Conservation (phyloP, 352 stramenopile genomes). For the Thraustochytrium sp. region DNA sequence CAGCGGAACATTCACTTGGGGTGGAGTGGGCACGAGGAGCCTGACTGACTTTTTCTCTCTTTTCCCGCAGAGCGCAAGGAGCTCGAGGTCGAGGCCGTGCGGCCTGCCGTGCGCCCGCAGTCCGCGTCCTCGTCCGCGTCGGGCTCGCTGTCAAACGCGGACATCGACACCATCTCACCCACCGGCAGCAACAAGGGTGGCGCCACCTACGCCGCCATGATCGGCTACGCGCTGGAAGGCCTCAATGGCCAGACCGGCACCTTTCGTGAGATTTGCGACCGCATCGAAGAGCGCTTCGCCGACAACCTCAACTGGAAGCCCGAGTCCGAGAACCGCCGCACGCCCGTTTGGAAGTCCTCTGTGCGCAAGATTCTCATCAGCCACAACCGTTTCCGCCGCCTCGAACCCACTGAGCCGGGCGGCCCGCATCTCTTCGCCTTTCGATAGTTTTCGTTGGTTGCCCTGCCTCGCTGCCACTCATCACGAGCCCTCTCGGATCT, state of each 20-base stretch:
- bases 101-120: not conserved
- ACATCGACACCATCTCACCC: not conserved
- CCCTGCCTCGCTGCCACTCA: not conserved
- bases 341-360: constrained; percentile 75
- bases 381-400: constrained; percentile 71
- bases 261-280: constrained; percentile 78
- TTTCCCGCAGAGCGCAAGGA: constrained; percentile 31
- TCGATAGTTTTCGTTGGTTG: not conserved
- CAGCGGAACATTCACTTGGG: too few relatives aligned
- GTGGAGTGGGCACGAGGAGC: too few relatives aligned
- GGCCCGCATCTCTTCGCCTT: not conserved
- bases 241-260: constrained; percentile 55
- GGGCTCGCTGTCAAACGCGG: too few relatives aligned
- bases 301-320: constrained; percentile 80
- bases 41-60: too few relatives aligned
- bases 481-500: not conserved
- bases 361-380: constrained; percentile 79
- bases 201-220: constrained; percentile 73
- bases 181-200: not conserved
- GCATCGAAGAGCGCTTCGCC: constrained; percentile 70
- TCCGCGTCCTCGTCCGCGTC: not conserved
- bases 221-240: constrained; percentile 64
- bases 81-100: not conserved
- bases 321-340: constrained; percentile 70
- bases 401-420: constrained; percentile 43